Base-by-base conservation (phyloP, 257 asterid genomes). In the Linderniella brevidens region DNA sequence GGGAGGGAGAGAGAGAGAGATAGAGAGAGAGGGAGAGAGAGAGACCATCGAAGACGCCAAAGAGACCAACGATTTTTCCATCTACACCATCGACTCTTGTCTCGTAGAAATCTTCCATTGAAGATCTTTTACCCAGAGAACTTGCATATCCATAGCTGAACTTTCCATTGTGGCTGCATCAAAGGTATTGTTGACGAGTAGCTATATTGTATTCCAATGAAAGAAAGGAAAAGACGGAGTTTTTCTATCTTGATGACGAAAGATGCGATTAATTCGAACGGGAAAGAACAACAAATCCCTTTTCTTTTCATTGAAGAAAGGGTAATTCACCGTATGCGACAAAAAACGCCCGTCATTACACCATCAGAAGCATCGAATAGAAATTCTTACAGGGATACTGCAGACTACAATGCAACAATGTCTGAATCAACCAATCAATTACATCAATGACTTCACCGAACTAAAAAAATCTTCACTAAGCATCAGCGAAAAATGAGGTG, bases 21-120 rank as follows among this genome's bases (percentile, higher is more conserved):
- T 0, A 16, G 11, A 25, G 9, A 13, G 3, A 7, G 17, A 8
- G 19, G 14, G 44, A 39, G 9, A 67, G 62, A 61, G 44, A 59
- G 42, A 19, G 47, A 88, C 98, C 98, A 69, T 88, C 95, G 59
- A 84, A 88, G 53, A 88, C 98, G 55, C 98, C 98, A 51, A 88
- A 88, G 70, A 88, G 96, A 66, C 98, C 98, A 62, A 88, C 85
- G 37, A 88, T 65, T 74, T 78, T 82, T 48, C 96, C 96, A 61
- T 77, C 96, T 43, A 88, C 94, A n/a, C 96, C 83, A 65, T 88
- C 96, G 57, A 88, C 85, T 69, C 95, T 80, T 13, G 98, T 88
- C 67, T 88, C 98, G 1, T 80, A 88, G 66, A 88, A 88, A 64
- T 88, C 98, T 75, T 88, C 98, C 98, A 88, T 88, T 46, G 98